phyloP scores from a whole-genome alignment of 2,329 filamentous ascomycete genomes.

The Fonsecaea pedrosoi region DNA sequence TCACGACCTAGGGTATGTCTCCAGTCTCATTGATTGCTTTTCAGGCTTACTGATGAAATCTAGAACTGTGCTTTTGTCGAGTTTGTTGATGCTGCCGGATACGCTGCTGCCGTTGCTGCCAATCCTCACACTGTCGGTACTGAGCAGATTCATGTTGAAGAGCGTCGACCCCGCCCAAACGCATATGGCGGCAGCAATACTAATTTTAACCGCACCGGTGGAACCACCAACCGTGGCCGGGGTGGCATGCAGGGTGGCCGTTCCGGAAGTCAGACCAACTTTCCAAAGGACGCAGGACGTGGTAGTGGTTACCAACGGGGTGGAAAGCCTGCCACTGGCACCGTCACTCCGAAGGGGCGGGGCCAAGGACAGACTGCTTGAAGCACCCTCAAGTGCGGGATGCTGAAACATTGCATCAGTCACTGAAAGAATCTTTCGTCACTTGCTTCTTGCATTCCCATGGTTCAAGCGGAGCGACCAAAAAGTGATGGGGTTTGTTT shows the following conservation, averaged over 20 bases:
- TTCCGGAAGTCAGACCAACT: conserved; percentile 68
- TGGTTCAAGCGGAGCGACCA: conserved; percentile 25
- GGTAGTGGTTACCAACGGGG: conserved; percentile 71
- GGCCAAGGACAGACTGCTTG: conserved; percentile 55
- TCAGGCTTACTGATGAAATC: conserved; percentile 13
- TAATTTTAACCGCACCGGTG: conserved; percentile 66
- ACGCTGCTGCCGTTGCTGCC: conserved; percentile 78
- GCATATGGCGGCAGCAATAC: conserved; percentile 70
- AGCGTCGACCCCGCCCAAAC: conserved; percentile 77
- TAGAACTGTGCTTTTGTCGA: conserved; percentile 98
- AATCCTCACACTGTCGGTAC: conserved; percentile 87
- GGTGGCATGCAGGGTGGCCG: conserved; percentile 54
- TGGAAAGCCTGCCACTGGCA: conserved; percentile 62
- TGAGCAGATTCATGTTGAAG: conserved; percentile 84
- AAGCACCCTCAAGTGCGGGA: conserved; percentile 24
- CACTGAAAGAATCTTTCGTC: conserved; percentile 11
- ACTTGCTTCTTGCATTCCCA: conserved; percentile 23
- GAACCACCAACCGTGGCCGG: conserved; percentile 64
- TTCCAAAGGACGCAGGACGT: conserved; percentile 71
- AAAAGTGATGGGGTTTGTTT: conserved; percentile 31
- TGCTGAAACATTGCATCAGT: conserved; percentile 1
- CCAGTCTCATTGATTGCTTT: conserved; percentile 31
- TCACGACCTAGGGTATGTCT: conserved; percentile 74
- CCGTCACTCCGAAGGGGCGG: conserved; percentile 56
- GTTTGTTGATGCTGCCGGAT: conserved; percentile 80